Conservation (phyloP, 2,329 filamentous ascomycete species). For the Allantophomopsis cytisporea region DNA sequence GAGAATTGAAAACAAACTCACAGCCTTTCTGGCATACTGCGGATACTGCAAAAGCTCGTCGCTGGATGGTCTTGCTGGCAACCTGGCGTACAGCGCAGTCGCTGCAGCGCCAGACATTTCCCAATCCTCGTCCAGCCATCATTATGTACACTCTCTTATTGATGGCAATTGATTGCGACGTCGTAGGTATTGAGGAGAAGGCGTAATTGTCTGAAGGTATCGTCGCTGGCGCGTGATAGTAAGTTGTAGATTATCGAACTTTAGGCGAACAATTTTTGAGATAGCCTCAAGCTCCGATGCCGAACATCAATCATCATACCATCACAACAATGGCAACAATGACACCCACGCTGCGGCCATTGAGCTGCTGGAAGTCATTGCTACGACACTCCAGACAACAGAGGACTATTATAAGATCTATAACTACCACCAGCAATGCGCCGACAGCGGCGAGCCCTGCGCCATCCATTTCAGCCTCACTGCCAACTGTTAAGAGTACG, state of each 20-base stretch:
- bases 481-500: slow-evolving; percentile 6
- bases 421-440: slow-evolving; percentile 32
- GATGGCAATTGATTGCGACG: not conserved
- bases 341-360: slow-evolving; percentile 39
- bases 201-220: no score
- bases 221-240: no score
- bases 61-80: slow-evolving; percentile 2
- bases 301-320: not conserved
- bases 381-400: slow-evolving; percentile 44
- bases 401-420: slow-evolving; percentile 26
- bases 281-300: not conserved
- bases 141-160: not conserved
- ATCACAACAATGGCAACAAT: slow-evolving; percentile 13
- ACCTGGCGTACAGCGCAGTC: slow-evolving; percentile 4
- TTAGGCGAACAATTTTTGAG: slow-evolving; percentile 5
- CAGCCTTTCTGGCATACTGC: slow-evolving; percentile 10
- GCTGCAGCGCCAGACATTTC: slow-evolving; percentile 6
- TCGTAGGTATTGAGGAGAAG: not conserved
- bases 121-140: slow-evolving; percentile 9
- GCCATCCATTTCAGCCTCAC: slow-evolving; percentile 4
- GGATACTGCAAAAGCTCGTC: slow-evolving; percentile 15
- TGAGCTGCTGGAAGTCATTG: slow-evolving; percentile 56
- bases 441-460: slow-evolving; percentile 14
- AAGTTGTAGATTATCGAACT: slow-evolving; percentile 2
- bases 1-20: slow-evolving; percentile 3